phyloP scores from a whole-genome alignment of 192 early-diverging fungal species.

The Piromyces sp. region DNA sequence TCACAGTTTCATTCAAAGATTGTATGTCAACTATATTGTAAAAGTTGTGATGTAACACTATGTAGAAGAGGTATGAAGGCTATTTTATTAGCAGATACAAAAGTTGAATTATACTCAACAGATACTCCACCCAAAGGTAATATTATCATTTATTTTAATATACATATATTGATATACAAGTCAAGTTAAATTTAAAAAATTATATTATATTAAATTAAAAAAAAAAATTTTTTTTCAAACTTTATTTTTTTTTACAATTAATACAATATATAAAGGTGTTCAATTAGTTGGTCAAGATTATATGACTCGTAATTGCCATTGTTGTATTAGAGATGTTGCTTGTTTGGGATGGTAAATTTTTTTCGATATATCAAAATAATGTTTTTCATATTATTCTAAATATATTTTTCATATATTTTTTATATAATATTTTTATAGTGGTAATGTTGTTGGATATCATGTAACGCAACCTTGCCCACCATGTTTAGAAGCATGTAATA shows the following conservation, averaged over 20 bases:
- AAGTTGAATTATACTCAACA: constrained; percentile 37
- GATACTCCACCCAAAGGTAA: neutral
- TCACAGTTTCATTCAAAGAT: constrained; percentile 1
- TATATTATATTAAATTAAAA: too few species aligned
- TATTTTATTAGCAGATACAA: constrained; percentile 39
- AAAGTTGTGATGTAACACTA: constrained; percentile 17
- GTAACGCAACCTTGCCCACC: constrained; percentile 67
- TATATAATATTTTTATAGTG: constrained; percentile 8
- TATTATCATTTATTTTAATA: too few species aligned
- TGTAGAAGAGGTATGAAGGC: constrained; percentile 55
- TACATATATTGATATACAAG: too few species aligned
- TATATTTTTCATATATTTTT: too few species aligned
- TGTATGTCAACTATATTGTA: constrained; percentile 28
- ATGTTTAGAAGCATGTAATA: constrained; percentile 82
- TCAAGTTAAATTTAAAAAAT: too few species aligned
- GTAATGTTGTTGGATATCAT: constrained; percentile 62
- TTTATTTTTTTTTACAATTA: too few species aligned
- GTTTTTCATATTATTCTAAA: too few species aligned
- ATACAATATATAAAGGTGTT: constrained; percentile 12
- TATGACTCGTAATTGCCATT: constrained; percentile 58
- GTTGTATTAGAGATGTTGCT: constrained; percentile 60
- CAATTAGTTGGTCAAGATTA: constrained; percentile 65
- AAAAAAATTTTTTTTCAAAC: too few species aligned
- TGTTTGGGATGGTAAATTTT: constrained; percentile 49
- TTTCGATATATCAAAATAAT: too few species aligned